Conservation (phyloP, 2,329 filamentous ascomycete genomes). For the Pseudomassariella vexata region DNA sequence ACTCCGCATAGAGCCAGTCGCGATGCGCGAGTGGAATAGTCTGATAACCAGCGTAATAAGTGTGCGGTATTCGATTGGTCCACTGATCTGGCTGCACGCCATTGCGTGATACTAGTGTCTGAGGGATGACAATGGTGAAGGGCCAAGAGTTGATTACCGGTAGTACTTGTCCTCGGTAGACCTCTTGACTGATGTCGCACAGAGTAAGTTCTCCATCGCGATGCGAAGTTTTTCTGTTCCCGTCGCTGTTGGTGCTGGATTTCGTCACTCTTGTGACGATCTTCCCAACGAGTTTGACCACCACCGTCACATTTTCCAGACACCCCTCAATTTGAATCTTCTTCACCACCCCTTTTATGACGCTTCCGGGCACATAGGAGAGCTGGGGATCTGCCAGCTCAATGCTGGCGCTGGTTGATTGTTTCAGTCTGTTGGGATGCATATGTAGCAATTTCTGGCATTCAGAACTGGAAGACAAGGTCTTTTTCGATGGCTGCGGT, state of each 20-base stretch:
- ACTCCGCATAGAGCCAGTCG: slow-evolving; percentile 27
- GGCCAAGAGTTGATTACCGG: slow-evolving; percentile 15
- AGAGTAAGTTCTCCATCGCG: slow-evolving; percentile 8
- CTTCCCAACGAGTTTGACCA: slow-evolving; percentile 1
- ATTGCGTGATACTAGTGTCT: too few species aligned
- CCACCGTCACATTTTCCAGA: slow-evolving; percentile 2
- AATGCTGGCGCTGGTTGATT: slow-evolving; percentile 7
- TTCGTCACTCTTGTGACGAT: slow-evolving; percentile 1
- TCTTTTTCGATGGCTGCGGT: too few species aligned
- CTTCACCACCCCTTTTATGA: slow-evolving; percentile 3
- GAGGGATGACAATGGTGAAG: slow-evolving; percentile 22
- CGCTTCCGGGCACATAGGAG: slow-evolving; percentile 5
- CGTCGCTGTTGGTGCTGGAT: background rate
- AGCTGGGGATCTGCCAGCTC: slow-evolving; percentile 5
- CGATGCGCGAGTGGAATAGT: too few species aligned
- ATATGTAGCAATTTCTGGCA: too few species aligned
- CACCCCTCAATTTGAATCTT: slow-evolving; percentile 1
- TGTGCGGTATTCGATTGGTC: background rate
- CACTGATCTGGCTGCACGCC: background rate
- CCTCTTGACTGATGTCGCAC: slow-evolving; percentile 17
- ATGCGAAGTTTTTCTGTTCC: background rate
- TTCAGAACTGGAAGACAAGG: too few species aligned
- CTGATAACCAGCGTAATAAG: background rate
- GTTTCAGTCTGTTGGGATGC: slow-evolving; percentile 2
- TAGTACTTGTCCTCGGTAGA: slow-evolving; percentile 4